Base-by-base conservation (phyloP, 345 rosid genomes). In the Erucastrum elatum region DNA sequence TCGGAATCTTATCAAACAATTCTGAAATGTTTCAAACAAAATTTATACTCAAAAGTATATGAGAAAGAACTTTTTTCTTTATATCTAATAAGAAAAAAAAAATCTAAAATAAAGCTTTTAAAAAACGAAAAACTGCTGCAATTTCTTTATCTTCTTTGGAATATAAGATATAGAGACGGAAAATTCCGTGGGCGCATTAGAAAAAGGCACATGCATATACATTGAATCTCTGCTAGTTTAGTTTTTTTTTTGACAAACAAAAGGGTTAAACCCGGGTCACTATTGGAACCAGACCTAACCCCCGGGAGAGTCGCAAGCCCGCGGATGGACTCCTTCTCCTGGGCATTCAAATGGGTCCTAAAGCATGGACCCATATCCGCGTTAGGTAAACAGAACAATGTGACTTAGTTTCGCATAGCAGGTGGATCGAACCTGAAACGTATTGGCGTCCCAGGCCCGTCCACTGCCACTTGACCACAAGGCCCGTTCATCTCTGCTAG, bases 121-220 rank as follows among this genome's bases (percentile, higher is more conserved):
- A 25, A 35, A 31, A 76, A 44, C 21, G 11, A 46, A 76, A 27
- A 63, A 70, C 53, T 60, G 70, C 68, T 27, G 26, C 33, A 77
- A 29, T 29, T 6, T 33, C 2, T 70, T 25, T 69, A 76, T 62
- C 70, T 62, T n/a, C 9, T 35, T 27, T 51, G 76, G 49, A 55
- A 26, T 10, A 59, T 17, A 76, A 58, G n/a, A 51, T 4, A 26
- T 39, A 41, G 13, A 77, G 66, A 71, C 26, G 66, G 33, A 72
- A 64, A 41, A 21, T 56, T 58, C 6, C 31, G 1, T 25, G 11
- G 53, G 49, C 39, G 49, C 31, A 71, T 51, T 17, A 16, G 60
- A 51, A 51, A 51, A n/a, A 26, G 29, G 29, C 55, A 77, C 5
- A 56, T 6, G 25, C 10, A 59, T 12, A 58, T 66, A 64, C 6